Evolutionary conservation across 2,329 filamentous ascomycete species (phyloP).

Genomic region (Colletotrichum spinosum): DNA sequence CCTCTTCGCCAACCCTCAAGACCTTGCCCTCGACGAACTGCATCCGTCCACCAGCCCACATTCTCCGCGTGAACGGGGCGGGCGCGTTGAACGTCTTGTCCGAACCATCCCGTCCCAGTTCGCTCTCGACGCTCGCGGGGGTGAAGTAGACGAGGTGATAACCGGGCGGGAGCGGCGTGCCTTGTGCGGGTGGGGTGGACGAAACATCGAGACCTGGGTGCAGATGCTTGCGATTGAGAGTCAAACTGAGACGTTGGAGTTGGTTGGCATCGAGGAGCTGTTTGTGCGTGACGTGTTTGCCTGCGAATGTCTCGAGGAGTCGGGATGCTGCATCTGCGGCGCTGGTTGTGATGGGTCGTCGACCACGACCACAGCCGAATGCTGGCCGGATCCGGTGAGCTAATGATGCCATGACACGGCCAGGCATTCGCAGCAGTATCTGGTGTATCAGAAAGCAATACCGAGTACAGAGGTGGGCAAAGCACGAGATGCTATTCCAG

Average conservation of each 20-base stretch:
- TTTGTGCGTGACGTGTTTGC: slow-evolving; percentile 43
- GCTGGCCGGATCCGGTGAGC: slow-evolving; percentile 4
- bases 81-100: slow-evolving; percentile 71
- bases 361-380: background rate
- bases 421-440: too few species aligned
- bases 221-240: slow-evolving; percentile 62
- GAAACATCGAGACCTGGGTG: slow-evolving; percentile 51
- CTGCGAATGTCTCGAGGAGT: slow-evolving; percentile 46
- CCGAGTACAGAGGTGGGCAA: too few species aligned
- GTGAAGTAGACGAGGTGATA: slow-evolving; percentile 76
- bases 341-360: slow-evolving; percentile 6
- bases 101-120: slow-evolving; percentile 70
- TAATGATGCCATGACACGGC: background rate
- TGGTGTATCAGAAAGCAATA: too few species aligned
- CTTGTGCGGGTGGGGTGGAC: slow-evolving; percentile 49
- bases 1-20: slow-evolving; percentile 65
- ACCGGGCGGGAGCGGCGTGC: slow-evolving; percentile 66
- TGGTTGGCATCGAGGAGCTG: slow-evolving; percentile 73
- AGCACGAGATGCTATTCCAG: too few species aligned
- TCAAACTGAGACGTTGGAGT: slow-evolving; percentile 70
- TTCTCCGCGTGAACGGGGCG: slow-evolving; percentile 69
- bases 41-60: slow-evolving; percentile 76
- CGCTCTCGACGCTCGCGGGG: slow-evolving; percentile 62
- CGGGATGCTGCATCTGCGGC: slow-evolving; percentile 43
- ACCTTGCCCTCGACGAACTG: slow-evolving; percentile 52